A percentile compares a stretch with the other conserved stretches of the same genome.
Evolutionary conservation across 2,329 filamentous ascomycete genomes (phyloP).

Genomic region (Aspergillus arachidicola): DNA sequence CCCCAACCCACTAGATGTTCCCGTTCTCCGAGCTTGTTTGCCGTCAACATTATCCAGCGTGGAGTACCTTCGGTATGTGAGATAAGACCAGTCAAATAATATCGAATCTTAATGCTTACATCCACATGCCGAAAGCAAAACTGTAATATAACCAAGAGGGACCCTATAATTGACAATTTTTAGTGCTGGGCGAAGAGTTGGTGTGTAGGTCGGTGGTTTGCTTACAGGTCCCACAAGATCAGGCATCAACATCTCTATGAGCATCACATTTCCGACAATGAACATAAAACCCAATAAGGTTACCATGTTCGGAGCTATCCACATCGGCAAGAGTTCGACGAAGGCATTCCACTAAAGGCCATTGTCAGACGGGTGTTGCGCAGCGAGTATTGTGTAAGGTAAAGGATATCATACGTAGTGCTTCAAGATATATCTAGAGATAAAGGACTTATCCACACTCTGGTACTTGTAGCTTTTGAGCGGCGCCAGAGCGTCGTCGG

Average conservation of each 20-base stretch:
- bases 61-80: constrained; percentile 62
- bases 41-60: constrained; percentile 99
- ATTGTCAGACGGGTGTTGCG: constrained; percentile 10
- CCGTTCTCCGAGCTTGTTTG: constrained; percentile 92
- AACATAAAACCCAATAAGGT: constrained; percentile 94
- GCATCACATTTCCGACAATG: constrained; percentile 79
- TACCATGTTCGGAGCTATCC: constrained; percentile 97
- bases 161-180: constrained; percentile 54
- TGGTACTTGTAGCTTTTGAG: constrained; percentile 97
- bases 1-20: constrained; percentile 90
- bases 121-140: constrained; percentile 94
- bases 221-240: constrained; percentile 86
- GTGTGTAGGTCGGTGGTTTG: constrained; percentile 10
- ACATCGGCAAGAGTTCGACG: constrained; percentile 88
- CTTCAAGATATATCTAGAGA: constrained; percentile 89
- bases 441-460: constrained; percentile 90
- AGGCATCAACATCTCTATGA: constrained; percentile 79
- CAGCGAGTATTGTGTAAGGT: too few relatives aligned
- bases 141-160: constrained; percentile 94
- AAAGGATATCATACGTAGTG: constrained; percentile 75
- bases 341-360: constrained; percentile 86
- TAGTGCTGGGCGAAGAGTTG: constrained; percentile 12
- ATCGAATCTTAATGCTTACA: constrained; percentile 56
- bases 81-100: constrained; percentile 3
- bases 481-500: constrained; percentile 86